Evolutionary conservation across 345 rosid species (phyloP).

Genomic region (Crucihimalaya himalaica): DNA sequence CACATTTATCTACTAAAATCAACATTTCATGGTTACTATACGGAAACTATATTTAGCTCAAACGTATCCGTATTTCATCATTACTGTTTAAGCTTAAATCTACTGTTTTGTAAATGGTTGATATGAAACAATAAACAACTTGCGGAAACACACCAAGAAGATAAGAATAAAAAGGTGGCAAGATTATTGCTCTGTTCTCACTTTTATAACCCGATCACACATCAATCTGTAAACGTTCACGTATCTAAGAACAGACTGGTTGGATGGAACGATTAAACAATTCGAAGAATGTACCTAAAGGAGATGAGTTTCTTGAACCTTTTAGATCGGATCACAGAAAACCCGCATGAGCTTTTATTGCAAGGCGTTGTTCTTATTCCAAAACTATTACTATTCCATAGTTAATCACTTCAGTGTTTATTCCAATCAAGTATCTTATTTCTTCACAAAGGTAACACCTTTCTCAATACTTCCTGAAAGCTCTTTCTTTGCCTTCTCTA

Average conservation of each 20-base stretch:
- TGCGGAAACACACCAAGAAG: background rate
- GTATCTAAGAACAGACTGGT: background rate
- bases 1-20: too few relatives aligned
- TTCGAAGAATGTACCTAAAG: background rate
- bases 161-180: background rate
- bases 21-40: too few relatives aligned
- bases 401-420: background rate
- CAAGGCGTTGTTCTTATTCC: slow-evolving; percentile 25
- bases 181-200: slow-evolving; percentile 2
- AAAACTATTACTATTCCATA: slow-evolving; percentile 15
- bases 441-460: slow-evolving; percentile 70
- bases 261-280: background rate
- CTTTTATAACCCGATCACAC: background rate
- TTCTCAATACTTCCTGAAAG: slow-evolving; percentile 74
- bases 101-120: background rate
- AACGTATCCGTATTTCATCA: background rate
- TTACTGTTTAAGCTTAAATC: background rate
- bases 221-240: background rate
- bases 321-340: slow-evolving; percentile 1
- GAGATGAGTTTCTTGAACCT: background rate
- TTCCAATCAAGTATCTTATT: slow-evolving; percentile 37
- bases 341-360: background rate
- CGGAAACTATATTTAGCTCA: background rate
- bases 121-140: background rate
- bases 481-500: slow-evolving; percentile 93